Evolutionary conservation across 345 rosid species (phyloP).

Genomic region (Lepidium didymum): DNA sequence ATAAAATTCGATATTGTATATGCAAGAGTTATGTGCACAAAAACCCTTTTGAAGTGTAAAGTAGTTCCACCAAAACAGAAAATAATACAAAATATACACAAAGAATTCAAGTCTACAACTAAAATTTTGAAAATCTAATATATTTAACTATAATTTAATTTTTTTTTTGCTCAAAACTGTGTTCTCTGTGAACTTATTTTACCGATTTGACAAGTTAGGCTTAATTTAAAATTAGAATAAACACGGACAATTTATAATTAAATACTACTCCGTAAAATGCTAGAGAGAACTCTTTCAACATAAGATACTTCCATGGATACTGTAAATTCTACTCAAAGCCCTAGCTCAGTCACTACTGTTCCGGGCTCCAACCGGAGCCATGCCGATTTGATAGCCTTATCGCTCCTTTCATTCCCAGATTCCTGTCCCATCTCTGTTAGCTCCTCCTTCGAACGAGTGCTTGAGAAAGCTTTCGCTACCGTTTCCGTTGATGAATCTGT

Average conservation of each 20-base stretch:
- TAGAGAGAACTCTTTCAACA: not conserved
- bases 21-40: too few species aligned
- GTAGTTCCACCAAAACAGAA: too few species aligned
- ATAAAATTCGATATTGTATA: not conserved
- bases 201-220: too few species aligned
- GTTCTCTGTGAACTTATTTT: too few species aligned
- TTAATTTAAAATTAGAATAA: not conserved
- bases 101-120: too few species aligned
- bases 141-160: too few species aligned
- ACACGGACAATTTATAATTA: not conserved
- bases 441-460: slow-evolving; percentile 55
- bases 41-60: too few species aligned
- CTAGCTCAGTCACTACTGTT: not conserved
- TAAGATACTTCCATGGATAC: slow-evolving; percentile 13
- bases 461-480: slow-evolving; percentile 41
- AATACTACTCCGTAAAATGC: not conserved
- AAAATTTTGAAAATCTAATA: too few species aligned
- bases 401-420: slow-evolving; percentile 15
- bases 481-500: slow-evolving; percentile 34
- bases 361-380: not conserved
- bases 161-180: too few species aligned
- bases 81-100: too few species aligned
- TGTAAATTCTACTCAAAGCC: not conserved
- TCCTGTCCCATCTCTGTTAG: slow-evolving; percentile 38
- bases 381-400: slow-evolving; percentile 11